Base-by-base conservation (phyloP, 768 basidiomycete genomes). In the Mrakia frigida region DNA sequence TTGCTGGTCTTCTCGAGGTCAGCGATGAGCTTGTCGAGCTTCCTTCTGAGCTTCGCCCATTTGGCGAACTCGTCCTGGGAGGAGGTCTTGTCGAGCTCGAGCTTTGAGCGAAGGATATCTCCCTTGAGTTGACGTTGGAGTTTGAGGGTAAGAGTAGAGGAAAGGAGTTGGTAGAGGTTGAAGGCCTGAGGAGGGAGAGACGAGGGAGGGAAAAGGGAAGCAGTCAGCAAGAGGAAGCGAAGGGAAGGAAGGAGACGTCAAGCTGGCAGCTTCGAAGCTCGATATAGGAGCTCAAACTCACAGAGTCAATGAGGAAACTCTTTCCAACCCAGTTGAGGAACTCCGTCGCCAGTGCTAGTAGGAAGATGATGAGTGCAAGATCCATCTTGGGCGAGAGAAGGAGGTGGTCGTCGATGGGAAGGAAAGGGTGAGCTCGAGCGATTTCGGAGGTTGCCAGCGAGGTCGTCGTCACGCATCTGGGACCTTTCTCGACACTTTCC, bases 11-110 rank as follows among this genome's bases (percentile, higher is more conserved):
- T 91, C 85, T 98, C 95, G 5, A 98, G 86, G 74, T 99, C 94
- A 56, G 89, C 88, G 25, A 97, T 83, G 28, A 91, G 92, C 84
- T 96, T 98, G 85, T 98, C 96, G 63, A 98, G 89, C 80, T 88
- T 92, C 79, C 97, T 85, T 80, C 92, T 85, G 81, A 98, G 85
- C 85, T 94, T 94, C 67, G 96, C 96, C 96, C 97, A 98, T 85
- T 94, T 98, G 28, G 94, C 93, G 82, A 99, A 99, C 81, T 98
- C 92, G 81, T 98, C 95, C 82, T 98, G 97, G 25, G 94, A 92
- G 80, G 92, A 94, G 46, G 94, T 98, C 82, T 89, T 89, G 78
- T 91, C 83, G 4, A 98, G 88, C 82, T 98, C 93, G 35, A 91
- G 87, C 84, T 95, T 95, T 52, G 89, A 90, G 39, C 85, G 83